Conservation (phyloP, 257 asterid species). For the Solanum arcanum region DNA sequence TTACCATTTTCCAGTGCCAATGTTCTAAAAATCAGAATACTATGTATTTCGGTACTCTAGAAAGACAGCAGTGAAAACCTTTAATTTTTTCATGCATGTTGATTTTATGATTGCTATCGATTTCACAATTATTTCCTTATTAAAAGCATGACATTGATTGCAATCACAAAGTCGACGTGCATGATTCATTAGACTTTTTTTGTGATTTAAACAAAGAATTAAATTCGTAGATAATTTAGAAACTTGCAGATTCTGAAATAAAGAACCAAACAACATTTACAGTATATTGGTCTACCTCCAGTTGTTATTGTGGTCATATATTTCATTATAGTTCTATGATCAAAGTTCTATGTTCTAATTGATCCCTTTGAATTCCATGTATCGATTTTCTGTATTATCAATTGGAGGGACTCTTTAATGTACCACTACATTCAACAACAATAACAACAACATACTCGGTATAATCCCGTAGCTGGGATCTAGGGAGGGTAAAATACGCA, state of each 20-base stretch:
- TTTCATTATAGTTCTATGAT: neutral
- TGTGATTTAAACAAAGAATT: neutral
- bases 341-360: neutral
- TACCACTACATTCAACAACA: neutral
- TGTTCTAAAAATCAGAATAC: neutral
- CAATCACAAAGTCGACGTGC: neutral
- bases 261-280: neutral
- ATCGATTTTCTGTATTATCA: neutral
- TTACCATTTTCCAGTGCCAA: neutral
- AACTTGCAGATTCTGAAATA: neutral
- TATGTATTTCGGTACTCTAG: neutral
- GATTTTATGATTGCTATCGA: neutral
- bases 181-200: neutral
- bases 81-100: neutral
- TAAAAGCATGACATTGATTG: neutral
- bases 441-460: neutral
- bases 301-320: neutral
- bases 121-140: neutral
- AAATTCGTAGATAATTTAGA: neutral
- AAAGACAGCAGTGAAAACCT: neutral
- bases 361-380: neutral
- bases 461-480: neutral
- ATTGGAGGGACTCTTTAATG: neutral
- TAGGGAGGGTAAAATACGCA: neutral
- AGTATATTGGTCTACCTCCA: neutral